These are phyloP conservation scores for Hypoxylon lienhwacheense DNA, from an alignment of 495 filamentous ascomycete species.

Conservation along the genomic window DNA sequence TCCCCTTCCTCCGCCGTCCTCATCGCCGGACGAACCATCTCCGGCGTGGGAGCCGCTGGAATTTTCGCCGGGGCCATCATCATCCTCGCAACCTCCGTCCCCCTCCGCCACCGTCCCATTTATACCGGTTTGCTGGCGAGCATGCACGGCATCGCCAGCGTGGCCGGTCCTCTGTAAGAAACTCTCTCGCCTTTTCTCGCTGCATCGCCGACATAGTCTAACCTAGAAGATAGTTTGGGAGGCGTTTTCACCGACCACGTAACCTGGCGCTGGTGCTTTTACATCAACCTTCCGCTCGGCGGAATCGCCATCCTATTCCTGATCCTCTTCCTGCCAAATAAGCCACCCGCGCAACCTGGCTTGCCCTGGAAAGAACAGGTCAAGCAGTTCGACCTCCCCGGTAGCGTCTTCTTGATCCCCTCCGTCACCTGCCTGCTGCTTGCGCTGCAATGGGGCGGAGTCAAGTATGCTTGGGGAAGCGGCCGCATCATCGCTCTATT, in stretches of 20 bases:
- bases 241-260: constrained; percentile 61
- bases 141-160: constrained; percentile 6
- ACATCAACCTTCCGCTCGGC: constrained; percentile 68
- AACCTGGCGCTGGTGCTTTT: constrained; percentile 62
- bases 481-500: constrained; percentile 71
- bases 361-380: constrained; percentile 43
- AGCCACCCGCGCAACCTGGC: constrained; percentile 27
- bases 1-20: constrained; percentile 31
- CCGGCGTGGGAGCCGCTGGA: constrained; percentile 50
- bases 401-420: constrained; percentile 46
- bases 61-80: constrained; percentile 52
- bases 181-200: not conserved
- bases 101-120: constrained; percentile 39
- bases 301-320: constrained; percentile 53
- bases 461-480: constrained; percentile 65
- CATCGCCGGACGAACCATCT: constrained; percentile 56
- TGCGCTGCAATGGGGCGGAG: constrained; percentile 86
- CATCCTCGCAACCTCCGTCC: constrained; percentile 45
- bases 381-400: constrained; percentile 37
- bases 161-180: constrained; percentile 24
- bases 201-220: not conserved
- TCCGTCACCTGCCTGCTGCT: constrained; percentile 63
- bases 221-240: constrained; percentile 48
- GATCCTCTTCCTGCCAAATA: constrained; percentile 52
- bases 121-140: constrained; percentile 15